A percentile compares a stretch with the other conserved stretches of the same genome.
These are phyloP conservation scores for Cryptococcus floricola DNA, from an alignment of 1,284 basidiomycete genomes.

Conservation along the genomic window DNA sequence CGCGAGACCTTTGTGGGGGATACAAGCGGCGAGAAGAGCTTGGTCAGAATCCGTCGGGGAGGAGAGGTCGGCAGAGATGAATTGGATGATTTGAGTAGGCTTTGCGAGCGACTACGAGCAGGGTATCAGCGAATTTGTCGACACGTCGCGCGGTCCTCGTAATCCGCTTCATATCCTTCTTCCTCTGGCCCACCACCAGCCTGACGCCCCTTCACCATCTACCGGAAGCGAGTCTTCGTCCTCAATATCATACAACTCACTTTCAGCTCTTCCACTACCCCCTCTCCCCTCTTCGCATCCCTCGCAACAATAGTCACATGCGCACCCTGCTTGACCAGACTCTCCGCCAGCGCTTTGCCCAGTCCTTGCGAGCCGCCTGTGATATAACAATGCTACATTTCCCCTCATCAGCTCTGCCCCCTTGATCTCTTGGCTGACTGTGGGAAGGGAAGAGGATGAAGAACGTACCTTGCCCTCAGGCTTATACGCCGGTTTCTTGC, in stretches of 20 bases:
- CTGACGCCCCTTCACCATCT: too few species aligned
- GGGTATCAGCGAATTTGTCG: not conserved
- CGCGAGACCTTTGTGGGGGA: constrained; percentile 55
- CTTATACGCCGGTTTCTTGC: constrained; percentile 16
- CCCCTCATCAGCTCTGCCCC: not conserved
- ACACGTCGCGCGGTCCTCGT: not conserved
- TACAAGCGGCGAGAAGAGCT: constrained; percentile 62
- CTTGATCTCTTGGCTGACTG: not conserved
- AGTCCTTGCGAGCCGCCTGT: constrained; percentile 78
- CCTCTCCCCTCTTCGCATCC: constrained; percentile 58
- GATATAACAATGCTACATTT: constrained; percentile 63
- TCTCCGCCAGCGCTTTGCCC: constrained; percentile 66
- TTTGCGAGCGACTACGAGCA: constrained; percentile 39
- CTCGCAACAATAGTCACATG: constrained; percentile 73
- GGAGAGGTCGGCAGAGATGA: constrained; percentile 63
- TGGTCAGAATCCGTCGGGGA: constrained; percentile 54
- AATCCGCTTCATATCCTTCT: not conserved
- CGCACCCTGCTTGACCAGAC: constrained; percentile 67
- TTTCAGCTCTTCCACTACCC: constrained; percentile 62
- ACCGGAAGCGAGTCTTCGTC: not conserved
- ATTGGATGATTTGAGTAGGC: constrained; percentile 58
- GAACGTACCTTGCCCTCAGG: constrained; percentile 42
- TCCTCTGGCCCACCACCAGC: not conserved
- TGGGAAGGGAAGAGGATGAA: not conserved
- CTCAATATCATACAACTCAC: constrained; percentile 43